phyloP scores from a whole-genome alignment of 2,329 filamentous ascomycete species.

The Didymella pinodella region DNA sequence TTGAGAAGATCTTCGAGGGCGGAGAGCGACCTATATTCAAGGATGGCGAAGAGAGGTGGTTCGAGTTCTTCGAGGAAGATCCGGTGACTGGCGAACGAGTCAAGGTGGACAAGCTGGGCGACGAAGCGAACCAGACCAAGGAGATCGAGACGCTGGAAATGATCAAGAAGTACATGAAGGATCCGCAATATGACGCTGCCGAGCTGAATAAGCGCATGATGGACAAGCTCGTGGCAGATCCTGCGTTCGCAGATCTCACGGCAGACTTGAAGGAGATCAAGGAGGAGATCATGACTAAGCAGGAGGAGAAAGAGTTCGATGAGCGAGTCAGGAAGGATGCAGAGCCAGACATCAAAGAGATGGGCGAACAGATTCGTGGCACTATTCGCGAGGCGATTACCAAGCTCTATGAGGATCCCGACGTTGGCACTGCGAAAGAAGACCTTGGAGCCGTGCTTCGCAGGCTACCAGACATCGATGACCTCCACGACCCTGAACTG shows the following conservation, averaged over 20 bases:
- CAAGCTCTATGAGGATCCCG: conserved; percentile 42
- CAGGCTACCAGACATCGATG: conserved; percentile 32
- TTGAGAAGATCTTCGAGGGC: conserved; percentile 14
- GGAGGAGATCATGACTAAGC: conserved; percentile 27
- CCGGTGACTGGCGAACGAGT: conserved; percentile 32
- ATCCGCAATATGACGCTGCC: conserved; percentile 42
- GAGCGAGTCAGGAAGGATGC: conserved; percentile 20
- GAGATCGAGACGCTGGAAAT: conserved; percentile 35
- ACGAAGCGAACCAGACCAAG: conserved; percentile 34
- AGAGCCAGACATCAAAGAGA: conserved; percentile 26
- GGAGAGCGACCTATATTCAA: conserved; percentile 6
- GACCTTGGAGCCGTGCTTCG: conserved; percentile 38
- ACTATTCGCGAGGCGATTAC: conserved; percentile 34
- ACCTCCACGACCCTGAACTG: conserved; percentile 34
- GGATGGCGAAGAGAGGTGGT: conserved; percentile 30
- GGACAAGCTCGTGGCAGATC: conserved; percentile 41
- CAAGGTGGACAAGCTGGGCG: conserved; percentile 35
- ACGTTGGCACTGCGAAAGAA: conserved; percentile 30
- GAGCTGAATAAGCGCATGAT: conserved; percentile 38
- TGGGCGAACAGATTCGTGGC: conserved; percentile 28
- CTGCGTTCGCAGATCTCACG: conserved; percentile 40
- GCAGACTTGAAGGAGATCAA: conserved; percentile 42
- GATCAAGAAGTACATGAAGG: conserved; percentile 32
- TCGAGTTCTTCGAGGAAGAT: conserved; percentile 45
- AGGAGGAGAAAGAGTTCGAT: conserved; percentile 9